Percentiles rank a stretch among this genome's conserved stretches.
Conservation (phyloP, 768 basidiomycete species). For the Hebeloma cylindrosporum region DNA sequence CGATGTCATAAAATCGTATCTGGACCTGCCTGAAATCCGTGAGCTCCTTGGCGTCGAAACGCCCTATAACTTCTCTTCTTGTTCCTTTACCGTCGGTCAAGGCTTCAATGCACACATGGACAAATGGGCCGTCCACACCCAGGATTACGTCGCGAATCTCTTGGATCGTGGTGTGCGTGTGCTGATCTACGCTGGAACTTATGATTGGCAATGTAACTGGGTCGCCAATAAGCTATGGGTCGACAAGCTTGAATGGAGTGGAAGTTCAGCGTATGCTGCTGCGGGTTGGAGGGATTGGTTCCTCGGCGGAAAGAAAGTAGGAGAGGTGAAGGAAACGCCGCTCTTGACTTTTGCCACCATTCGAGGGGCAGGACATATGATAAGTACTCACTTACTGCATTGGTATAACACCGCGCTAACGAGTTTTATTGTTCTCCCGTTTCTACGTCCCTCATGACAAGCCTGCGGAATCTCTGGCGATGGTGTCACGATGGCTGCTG, state of each 20-base stretch:
- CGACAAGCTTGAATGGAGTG: conserved; percentile 69
- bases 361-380: conserved; percentile 74
- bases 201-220: conserved; percentile 79
- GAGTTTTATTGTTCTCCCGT: conserved; percentile 13
- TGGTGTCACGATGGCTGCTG: conserved; percentile 67
- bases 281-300: conserved; percentile 57
- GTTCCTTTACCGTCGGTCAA: conserved; percentile 36
- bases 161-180: conserved; percentile 71
- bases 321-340: conserved; percentile 36
- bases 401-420: no score
- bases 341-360: conserved; percentile 67
- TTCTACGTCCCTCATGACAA: conserved; percentile 66
- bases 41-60: conserved; percentile 62
- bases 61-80: conserved; percentile 37
- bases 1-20: no score
- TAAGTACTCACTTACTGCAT: no score
- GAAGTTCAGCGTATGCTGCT: conserved; percentile 42
- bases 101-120: conserved; percentile 53
- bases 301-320: conserved; percentile 46
- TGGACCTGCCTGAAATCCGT: conserved; percentile 57
- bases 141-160: conserved; percentile 61
- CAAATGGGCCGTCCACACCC: conserved; percentile 39
- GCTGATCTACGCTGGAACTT: conserved; percentile 60
- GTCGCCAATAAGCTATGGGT: conserved; percentile 76
- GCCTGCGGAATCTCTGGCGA: conserved; percentile 58